Evolutionary conservation across 2,329 filamentous ascomycete genomes (phyloP).

Genomic region (Fusarium nurragi): DNA sequence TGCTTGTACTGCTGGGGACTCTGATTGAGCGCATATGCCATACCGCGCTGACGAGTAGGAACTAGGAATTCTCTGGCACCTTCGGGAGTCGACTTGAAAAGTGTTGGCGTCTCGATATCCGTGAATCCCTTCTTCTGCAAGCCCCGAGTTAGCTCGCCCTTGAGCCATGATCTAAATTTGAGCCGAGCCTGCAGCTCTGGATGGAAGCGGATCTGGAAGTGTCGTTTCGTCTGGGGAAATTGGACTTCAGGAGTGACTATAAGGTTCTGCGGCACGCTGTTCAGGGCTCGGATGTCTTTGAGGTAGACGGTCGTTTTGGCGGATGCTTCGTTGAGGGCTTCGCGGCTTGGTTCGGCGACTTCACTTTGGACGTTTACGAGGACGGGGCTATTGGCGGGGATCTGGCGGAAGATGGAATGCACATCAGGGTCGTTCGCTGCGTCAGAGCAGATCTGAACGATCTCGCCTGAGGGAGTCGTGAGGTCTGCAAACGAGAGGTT

Average conservation of each 20-base stretch:
- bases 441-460: constrained; percentile 58
- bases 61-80: constrained; percentile 95
- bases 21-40: constrained; percentile 91
- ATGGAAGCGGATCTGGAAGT: constrained; percentile 86
- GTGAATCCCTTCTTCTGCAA: constrained; percentile 69
- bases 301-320: constrained; percentile 69
- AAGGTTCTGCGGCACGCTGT: constrained; percentile 65
- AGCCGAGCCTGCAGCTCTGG: constrained; percentile 73
- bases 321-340: constrained; percentile 33
- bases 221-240: constrained; percentile 78
- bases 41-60: constrained; percentile 78
- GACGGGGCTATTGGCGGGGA: constrained; percentile 64
- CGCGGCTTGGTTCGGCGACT: constrained; percentile 24
- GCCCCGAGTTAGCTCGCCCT: constrained; percentile 60
- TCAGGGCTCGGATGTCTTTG: constrained; percentile 59
- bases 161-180: constrained; percentile 71
- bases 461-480: constrained; percentile 51
- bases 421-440: constrained; percentile 49
- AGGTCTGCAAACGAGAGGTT: constrained; percentile 75
- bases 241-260: constrained; percentile 78
- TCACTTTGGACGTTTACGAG: constrained; percentile 55
- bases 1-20: constrained; percentile 99
- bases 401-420: constrained; percentile 56
- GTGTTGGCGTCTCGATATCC: constrained; percentile 89
- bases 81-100: constrained; percentile 98